Evolutionary conservation across 495 filamentous ascomycete genomes (phyloP), one percentile per base, ranked within the genome.

Genomic region (Annulohypoxylon maeteangense): DNA sequence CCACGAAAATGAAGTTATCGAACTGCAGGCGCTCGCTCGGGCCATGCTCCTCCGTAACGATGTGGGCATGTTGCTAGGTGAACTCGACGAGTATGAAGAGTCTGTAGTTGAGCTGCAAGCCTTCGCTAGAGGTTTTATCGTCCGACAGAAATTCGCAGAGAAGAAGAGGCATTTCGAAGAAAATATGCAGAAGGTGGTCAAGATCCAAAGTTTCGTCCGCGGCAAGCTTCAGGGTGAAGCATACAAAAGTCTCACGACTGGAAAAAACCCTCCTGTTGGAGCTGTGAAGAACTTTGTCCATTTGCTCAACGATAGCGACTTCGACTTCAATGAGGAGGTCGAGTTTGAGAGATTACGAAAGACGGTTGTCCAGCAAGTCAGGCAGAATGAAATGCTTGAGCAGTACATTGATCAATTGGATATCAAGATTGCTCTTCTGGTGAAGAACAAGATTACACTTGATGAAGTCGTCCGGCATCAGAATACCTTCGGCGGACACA

Each of bases 111-210:
- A 90, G 27, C 75, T 97, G 4, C 96, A 99, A 76, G 85, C 93
- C 10, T 84, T 87, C 4, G 88, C 90, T 4, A 87, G 92, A 72
- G 95, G 90, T 23, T 87, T 85, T 66, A 71, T 97, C 11, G 86
- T 98, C 59, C 87, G 95, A 45, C 84, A 81, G 23, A 85, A 84
- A 31, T 99, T 97, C 73, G 89, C 86, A 44, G 92, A 93, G 74
- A 95, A 97, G 83, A 89, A 91, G 68, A 89, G 87, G 11, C 94
- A 93, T 80, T 99, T 94, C 81, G 89, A 90, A 58, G 89, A 95
- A 79, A 99, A 99, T 72, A 99, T 99, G 96, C 90, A 97, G 72
- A 98, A 95, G 82, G 96, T 99, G 18, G 90, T 99, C 81, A 99
- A 99, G 80, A 91, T 98, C 59, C 95, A 99, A 79, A 98, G 95